Conservation (phyloP, 345 rosid species). For the Durio zibethinus region DNA sequence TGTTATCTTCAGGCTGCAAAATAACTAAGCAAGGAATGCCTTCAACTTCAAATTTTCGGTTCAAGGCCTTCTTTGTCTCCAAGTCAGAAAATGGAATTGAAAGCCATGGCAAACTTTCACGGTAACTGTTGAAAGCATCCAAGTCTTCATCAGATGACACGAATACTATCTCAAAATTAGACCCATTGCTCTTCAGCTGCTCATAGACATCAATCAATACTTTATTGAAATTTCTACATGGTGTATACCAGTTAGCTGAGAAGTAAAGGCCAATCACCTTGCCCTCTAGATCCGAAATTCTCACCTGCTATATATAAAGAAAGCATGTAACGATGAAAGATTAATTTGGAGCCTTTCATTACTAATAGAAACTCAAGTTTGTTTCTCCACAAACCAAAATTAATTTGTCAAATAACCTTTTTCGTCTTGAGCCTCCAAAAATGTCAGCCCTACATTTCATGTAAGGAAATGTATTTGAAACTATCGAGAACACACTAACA, state of each 20-base stretch:
- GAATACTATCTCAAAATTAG: conserved; percentile 47
- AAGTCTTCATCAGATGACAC: conserved; percentile 56
- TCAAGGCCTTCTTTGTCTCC: conserved; percentile 51
- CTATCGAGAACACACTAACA: not conserved
- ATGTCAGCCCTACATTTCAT: not conserved
- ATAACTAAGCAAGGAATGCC: conserved; percentile 52
- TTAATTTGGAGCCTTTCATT: not conserved
- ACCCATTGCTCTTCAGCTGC: conserved; percentile 35
- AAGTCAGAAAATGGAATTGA: conserved; percentile 53
- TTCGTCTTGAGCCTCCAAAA: not conserved
- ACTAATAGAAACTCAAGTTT: not conserved
- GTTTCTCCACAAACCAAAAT: not conserved
- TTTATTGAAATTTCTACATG: conserved; percentile 44
- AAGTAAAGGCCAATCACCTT: conserved; percentile 54
- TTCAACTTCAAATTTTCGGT: conserved; percentile 42
- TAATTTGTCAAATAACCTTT: not conserved
- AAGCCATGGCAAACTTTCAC: conserved; percentile 58
- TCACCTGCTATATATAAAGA: conserved; percentile 27
- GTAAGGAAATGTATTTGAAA: not conserved
- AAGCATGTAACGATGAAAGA: not conserved
- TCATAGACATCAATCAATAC: conserved; percentile 33
- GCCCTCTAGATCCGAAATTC: conserved; percentile 52
- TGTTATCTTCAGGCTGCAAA: conserved; percentile 39
- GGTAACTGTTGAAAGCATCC: conserved; percentile 51
- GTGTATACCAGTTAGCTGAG: conserved; percentile 63